Base-by-base conservation (phyloP, 2,329 filamentous ascomycete species). In the Fusarium sp. region DNA sequence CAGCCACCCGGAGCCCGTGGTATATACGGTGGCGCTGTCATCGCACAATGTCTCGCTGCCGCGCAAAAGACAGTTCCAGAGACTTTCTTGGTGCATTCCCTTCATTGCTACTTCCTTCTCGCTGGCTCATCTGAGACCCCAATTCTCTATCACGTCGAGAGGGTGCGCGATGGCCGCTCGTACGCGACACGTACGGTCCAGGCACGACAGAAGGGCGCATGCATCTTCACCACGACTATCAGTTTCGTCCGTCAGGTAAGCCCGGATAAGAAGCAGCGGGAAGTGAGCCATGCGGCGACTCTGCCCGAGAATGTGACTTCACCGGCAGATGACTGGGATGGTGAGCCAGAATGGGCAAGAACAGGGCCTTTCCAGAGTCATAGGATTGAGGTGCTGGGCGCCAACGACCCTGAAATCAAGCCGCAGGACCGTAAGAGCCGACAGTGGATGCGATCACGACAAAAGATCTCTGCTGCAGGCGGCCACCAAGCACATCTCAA, bases 71-170 rank as follows among this genome's bases (percentile, higher is more conserved):
- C 96, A 11, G 93, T 99, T 4, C 91, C 92, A 0, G 80, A 84
- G 27, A 86, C 92, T 78, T 98, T 97, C 81, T 88, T 90, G 64
- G 90, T 96, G 52, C 96, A 99, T 84, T 95, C 92, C 78, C 98
- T 97, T 92, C 96, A 99, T 86, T 98, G 96, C 87, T 99, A 98
- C 84, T 99, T 99, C 80, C 90, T 99, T 34, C 90, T 98, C 3
- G 94, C 95, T 7, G 96, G 96, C 29, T 92, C 95, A 77, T 86
- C 89, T 15, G 89, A 92, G 65, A 91, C 96, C 20, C 95, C 96
- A 32, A 92, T 98, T 71, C 86, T 98, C 67, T 98, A 97, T 83
- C 93, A 98, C 78, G 96, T 99, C 48, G 96, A 98, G 83, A 89
- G 93, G 55, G 94, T 99, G 49, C 91, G 96, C 58, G 94, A 97